Conservation (phyloP, 176 grass and related monocot genomes). For the Aegilops sharonensis region DNA sequence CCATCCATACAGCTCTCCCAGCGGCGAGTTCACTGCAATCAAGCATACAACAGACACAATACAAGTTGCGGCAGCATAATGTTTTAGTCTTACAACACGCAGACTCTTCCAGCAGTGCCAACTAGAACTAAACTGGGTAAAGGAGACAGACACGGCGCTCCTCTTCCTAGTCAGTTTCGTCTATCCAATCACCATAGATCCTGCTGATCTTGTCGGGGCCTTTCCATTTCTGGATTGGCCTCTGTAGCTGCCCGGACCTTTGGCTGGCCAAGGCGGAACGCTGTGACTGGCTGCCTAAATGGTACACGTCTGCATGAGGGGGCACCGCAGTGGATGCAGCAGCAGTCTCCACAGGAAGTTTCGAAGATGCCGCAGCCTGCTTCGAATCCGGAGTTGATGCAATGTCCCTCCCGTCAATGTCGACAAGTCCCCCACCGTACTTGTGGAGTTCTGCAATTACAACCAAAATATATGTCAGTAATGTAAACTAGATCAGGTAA, state of each 20-base stretch:
- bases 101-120: background rate
- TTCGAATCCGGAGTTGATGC: constrained; percentile 57
- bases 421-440: constrained; percentile 78
- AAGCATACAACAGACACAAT: constrained; percentile 25
- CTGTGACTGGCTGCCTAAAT: constrained; percentile 62
- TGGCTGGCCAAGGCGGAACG: constrained; percentile 52
- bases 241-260: constrained; percentile 69
- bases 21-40: background rate
- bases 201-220: constrained; percentile 95
- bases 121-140: constrained; percentile 5
- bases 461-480: background rate
- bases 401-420: constrained; percentile 58
- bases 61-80: background rate
- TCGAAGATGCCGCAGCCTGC: constrained; percentile 52
- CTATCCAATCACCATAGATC: constrained; percentile 95
- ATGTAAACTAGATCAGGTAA: background rate
- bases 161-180: constrained; percentile 66
- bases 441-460: constrained; percentile 79
- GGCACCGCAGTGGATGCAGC: constrained; percentile 27
- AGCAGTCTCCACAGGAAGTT: constrained; percentile 41
- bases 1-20: constrained; percentile 3
- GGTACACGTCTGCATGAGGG: constrained; percentile 68
- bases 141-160: background rate
- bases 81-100: background rate
- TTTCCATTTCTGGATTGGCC: constrained; percentile 91